Evolutionary conservation across 441 rosid species (phyloP).

Genomic region (Populus hybrid): DNA sequence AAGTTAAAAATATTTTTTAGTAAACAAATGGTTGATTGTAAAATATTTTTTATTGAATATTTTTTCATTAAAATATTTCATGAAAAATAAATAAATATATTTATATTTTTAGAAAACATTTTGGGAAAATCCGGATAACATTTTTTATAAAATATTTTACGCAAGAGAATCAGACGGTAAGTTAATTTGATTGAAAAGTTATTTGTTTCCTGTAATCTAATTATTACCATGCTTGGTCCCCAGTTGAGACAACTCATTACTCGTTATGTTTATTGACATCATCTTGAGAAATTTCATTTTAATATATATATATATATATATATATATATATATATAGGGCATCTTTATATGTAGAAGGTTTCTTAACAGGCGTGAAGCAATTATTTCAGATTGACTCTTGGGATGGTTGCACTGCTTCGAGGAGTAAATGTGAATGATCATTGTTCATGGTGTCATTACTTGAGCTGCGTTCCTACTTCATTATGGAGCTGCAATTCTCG

Average conservation of each 20-base stretch:
- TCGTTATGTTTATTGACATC: not conserved
- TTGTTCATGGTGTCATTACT: constrained; percentile 84
- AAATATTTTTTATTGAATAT: too few species aligned
- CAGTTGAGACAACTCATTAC: not conserved
- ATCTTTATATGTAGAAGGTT: not conserved
- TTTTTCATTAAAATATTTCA: too few species aligned
- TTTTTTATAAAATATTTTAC: not conserved
- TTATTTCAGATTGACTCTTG: constrained; percentile 44
- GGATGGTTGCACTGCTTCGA: constrained; percentile 50
- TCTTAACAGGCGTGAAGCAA: constrained; percentile 9
- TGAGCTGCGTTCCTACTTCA: constrained; percentile 75
- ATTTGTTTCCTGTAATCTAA: not conserved
- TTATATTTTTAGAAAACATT: too few species aligned
- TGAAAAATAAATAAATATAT: too few species aligned
- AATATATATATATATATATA: too few species aligned
- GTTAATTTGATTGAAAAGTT: not conserved
- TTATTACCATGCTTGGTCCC: not conserved
- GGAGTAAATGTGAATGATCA: constrained; percentile 57
- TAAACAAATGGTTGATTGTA: too few species aligned
- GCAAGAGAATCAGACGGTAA: too few species aligned
- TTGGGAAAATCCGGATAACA: too few species aligned
- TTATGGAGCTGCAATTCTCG: constrained; percentile 68
- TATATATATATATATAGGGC: not conserved
- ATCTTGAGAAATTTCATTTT: not conserved
- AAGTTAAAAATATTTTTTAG: too few species aligned